phyloP scores from a whole-genome alignment of 1,284 basidiomycete genomes.

The Cerrena zonata region DNA sequence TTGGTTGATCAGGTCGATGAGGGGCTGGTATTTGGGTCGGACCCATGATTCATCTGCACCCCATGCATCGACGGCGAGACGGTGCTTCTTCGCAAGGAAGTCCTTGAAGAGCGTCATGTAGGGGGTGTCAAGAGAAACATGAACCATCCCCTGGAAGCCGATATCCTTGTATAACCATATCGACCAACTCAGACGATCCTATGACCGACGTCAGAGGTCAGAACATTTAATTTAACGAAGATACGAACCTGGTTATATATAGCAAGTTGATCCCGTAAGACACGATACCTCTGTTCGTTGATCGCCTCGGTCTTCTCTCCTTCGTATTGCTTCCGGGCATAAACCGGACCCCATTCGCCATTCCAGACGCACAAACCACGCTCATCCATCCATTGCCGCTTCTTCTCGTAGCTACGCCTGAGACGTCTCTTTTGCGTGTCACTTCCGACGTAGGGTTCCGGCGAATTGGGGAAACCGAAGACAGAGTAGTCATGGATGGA shows the following conservation, averaged over 20 bases:
- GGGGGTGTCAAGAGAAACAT: constrained; percentile 59
- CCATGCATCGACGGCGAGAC: constrained; percentile 62
- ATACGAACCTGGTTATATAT: constrained; percentile 56
- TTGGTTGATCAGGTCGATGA: constrained; percentile 47
- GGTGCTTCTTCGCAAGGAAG: constrained; percentile 61
- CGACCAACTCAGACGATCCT: constrained; percentile 71
- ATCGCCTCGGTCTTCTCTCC: constrained; percentile 56
- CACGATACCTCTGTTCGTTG: constrained; percentile 57
- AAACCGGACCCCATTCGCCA: constrained; percentile 72
- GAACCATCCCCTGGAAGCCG: constrained; percentile 80
- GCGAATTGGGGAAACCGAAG: constrained; percentile 63
- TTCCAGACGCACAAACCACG: constrained; percentile 70
- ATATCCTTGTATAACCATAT: constrained; percentile 87
- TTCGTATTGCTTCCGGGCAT: constrained; percentile 55
- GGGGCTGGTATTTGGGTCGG: constrained; percentile 48
- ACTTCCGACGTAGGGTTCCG: constrained; percentile 44
- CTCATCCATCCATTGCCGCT: constrained; percentile 64
- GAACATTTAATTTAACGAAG: background rate
- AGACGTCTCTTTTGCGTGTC: constrained; percentile 49
- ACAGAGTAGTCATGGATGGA: constrained; percentile 73
- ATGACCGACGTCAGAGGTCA: background rate
- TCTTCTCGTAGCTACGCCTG: constrained; percentile 55
- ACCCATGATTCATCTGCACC: constrained; percentile 49
- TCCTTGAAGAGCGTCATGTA: constrained; percentile 61
- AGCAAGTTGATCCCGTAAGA: constrained; percentile 68